phyloP scores from a whole-genome alignment of 1,284 basidiomycete species.

The Rhizoctonia solani region DNA sequence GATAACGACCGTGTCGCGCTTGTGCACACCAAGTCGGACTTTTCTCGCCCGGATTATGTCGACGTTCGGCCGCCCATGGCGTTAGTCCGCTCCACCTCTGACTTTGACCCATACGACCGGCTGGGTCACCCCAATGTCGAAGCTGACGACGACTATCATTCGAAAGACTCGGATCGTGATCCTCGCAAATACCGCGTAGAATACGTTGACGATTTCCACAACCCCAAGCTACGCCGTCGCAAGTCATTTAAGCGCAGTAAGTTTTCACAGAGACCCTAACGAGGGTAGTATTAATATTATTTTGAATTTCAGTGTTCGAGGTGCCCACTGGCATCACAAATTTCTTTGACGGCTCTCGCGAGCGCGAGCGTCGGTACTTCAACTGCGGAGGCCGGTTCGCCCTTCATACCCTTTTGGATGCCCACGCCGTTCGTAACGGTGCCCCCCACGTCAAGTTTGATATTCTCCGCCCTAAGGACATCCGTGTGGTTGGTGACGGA shows the following conservation, averaged over 20 bases:
- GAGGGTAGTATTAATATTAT: slow-evolving; percentile 5
- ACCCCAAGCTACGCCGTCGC: slow-evolving; percentile 19
- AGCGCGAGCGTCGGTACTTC: slow-evolving; percentile 28
- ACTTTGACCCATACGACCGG: slow-evolving; percentile 22
- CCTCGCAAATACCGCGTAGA: slow-evolving; percentile 15
- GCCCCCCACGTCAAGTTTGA: slow-evolving; percentile 25
- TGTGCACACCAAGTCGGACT: slow-evolving; percentile 32
- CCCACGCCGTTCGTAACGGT: slow-evolving; percentile 16
- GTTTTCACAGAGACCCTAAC: background rate
- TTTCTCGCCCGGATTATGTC: slow-evolving; percentile 4
- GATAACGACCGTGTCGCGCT: slow-evolving; percentile 26
- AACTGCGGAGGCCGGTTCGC: slow-evolving; percentile 14
- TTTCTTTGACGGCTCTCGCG: slow-evolving; percentile 9
- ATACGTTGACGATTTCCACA: slow-evolving; percentile 6
- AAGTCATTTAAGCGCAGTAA: slow-evolving; percentile 32
- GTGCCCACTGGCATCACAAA: slow-evolving; percentile 18
- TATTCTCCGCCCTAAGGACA: slow-evolving; percentile 24
- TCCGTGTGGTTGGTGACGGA: slow-evolving; percentile 27
- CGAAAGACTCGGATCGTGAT: slow-evolving; percentile 5
- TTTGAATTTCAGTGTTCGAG: slow-evolving; percentile 18
- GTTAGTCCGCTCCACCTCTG: slow-evolving; percentile 3
- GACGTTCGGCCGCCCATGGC: slow-evolving; percentile 1
- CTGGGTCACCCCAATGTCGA: background rate
- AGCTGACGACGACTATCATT: slow-evolving; percentile 3
- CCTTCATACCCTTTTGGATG: slow-evolving; percentile 23